Evolutionary conservation across 2,329 filamentous ascomycete genomes (phyloP).

Genomic region (Fusarium subtropicale): DNA sequence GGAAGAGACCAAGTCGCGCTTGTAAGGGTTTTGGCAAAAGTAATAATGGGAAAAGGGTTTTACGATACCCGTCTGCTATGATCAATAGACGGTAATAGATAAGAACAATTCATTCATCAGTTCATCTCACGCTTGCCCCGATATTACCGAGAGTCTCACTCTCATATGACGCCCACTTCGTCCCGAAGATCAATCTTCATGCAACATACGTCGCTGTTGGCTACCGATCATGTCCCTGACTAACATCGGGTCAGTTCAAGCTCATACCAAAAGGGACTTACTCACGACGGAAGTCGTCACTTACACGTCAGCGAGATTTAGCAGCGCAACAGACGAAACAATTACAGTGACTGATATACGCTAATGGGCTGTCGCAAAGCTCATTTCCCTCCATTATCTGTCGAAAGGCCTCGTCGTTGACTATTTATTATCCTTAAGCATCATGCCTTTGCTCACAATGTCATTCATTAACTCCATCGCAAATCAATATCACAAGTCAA

Average conservation of each 20-base stretch:
- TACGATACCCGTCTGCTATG: slow-evolving; percentile 5
- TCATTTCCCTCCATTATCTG: background rate
- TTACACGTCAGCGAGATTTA: fast-evolving
- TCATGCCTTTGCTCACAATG: background rate
- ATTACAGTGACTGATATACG: background rate
- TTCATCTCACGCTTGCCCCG: fast-evolving
- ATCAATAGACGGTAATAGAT: slow-evolving; percentile 15
- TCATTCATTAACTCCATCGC: fast-evolving
- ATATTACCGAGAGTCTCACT: background rate
- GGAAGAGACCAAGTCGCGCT: slow-evolving; percentile 37
- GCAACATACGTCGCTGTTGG: fast-evolving
- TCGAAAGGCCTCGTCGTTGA: fast-evolving
- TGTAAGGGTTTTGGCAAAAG: slow-evolving; percentile 12
- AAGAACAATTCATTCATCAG: background rate
- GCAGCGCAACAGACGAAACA: background rate
- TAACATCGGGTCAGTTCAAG: too few species aligned
- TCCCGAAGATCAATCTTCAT: fast-evolving
- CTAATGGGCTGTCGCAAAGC: background rate
- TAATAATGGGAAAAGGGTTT: background rate
- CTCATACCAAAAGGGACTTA: too few species aligned
- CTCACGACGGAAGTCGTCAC: background rate
- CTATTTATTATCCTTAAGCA: background rate
- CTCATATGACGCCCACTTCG: fast-evolving
- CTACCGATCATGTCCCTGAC: background rate
- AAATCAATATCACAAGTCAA: too few species aligned